Base-by-base conservation (phyloP, 768 basidiomycete genomes). In the Pulveroboletus sp. region DNA sequence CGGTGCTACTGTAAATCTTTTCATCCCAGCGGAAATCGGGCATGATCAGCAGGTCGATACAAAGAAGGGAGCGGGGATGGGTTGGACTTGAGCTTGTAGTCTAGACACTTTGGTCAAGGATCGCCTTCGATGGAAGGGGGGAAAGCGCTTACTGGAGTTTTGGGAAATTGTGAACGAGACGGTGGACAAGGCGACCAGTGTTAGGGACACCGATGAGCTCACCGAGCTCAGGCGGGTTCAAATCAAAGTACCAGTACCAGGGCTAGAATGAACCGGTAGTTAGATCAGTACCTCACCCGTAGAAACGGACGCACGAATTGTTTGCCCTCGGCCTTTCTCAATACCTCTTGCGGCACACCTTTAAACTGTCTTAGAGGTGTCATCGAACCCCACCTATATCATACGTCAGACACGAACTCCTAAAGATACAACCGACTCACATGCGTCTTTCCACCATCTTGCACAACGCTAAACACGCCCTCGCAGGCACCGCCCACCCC, bases 21-120 rank as follows among this genome's bases (percentile, higher is more conserved):
- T 93, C 90, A 32, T 97, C 94, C 97, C 97, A 99, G 38, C 87
- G 81, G 81, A 98, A 99, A 64, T 98, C 97, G n/a, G 97, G 94
- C 4, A 84, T 82, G 63, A 99, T 94, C 3, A 91, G 92, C 14
- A 99, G 71, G 55, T 98, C 95, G 47, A 98, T 86, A 29, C 91
- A 84, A 13, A 99, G 79, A 13, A 98, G 81, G 0, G 92, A 90
- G 10, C 94, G 85, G 0, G 97, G 60, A 99, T 93, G 0, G 95
- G 97, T 59, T 97, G 91, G 0, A 98, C 95, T 62, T 97, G 91
- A 0, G 97, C 95, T 66, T 95, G 88, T 12, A 99, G 72, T 58
- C 87, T 90, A 54, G 1, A 47, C 32, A 42, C 5, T 32, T 23
- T 20, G 6, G 45, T 43, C 21, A 43, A 14, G 5, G n/a, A 51